Evolutionary conservation across 1,284 basidiomycete genomes (phyloP), one percentile per base, ranked within the genome.

Genomic region (Moesziomyces antarcticus): DNA sequence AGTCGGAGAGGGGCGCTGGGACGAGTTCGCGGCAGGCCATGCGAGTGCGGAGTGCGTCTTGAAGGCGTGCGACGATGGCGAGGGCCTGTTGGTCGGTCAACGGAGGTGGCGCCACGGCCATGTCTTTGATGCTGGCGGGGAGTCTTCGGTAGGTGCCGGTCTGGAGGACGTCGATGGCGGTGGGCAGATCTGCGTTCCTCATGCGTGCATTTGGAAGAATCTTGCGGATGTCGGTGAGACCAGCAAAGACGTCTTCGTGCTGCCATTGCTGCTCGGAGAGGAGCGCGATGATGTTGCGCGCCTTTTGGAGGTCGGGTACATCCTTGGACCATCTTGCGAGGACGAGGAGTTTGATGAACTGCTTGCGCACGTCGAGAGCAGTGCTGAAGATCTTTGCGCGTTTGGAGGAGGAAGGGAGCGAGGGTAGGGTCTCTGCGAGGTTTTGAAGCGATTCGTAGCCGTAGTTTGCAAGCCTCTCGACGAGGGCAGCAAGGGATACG

Each of bases 111-210:
- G 89, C 88, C 59, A 91, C 69, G 7, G 75, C 86, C 68, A 93
- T 88, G 59, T 88, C 86, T 56, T 91, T 91, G 82, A 93, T 91
- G 64, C 87, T 88, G 13, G 89, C 87, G 10, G 93, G 93, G 20
- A 95, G 88, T 45, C 92, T 87, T 49, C 89, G 87, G 79, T 95
- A 95, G 30, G 91, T 90, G 2, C 93, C 93, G 18, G 90, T 90
- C 2, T 91, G 91, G 22, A 95, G 87, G 50, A 95, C 92, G 74
- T 93, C 91, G 51, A 95, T 86, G 20, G 93, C 93, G 1, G 93
- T 93, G 13, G 93, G 86, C n/a, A 95, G 86, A 82, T 96, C 94
- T 73, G 93, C 92, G 82, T 94, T 95, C 56, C 93, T 89, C 22
- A 93, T 88, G 78, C 85, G 77, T 0, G 86, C 85, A 18, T 80